These are phyloP conservation scores for Aspergillus terreus DNA, from an alignment of 2,329 filamentous ascomycete genomes.

Conservation along the genomic window DNA sequence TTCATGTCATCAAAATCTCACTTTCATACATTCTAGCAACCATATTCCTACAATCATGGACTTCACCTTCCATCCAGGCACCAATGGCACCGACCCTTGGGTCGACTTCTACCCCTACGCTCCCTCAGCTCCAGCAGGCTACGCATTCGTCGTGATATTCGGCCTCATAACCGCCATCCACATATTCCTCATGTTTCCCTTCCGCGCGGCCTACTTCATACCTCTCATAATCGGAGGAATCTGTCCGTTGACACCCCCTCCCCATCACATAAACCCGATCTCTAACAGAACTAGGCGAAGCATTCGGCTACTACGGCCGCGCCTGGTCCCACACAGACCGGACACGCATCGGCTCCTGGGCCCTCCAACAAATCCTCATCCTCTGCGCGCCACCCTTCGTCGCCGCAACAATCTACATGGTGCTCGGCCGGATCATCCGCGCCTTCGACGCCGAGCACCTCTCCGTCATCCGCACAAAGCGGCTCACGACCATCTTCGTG, in stretches of 20 bases:
- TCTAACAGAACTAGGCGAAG: slow-evolving; percentile 22
- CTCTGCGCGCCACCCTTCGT: slow-evolving; percentile 1
- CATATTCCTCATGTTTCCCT: slow-evolving; percentile 28
- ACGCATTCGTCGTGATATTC: slow-evolving; percentile 35
- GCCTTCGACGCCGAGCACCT: background rate
- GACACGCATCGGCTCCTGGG: slow-evolving; percentile 26
- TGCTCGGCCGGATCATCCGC: slow-evolving; percentile 15
- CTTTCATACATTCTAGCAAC: too few relatives aligned
- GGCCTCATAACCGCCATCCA: slow-evolving; percentile 28
- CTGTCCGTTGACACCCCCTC: slow-evolving; percentile 22
- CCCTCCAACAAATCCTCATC: slow-evolving; percentile 25
- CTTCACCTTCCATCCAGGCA: slow-evolving; percentile 27
- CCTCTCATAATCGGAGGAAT: slow-evolving; percentile 35
- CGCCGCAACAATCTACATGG: slow-evolving; percentile 23
- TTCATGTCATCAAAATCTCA: too few relatives aligned
- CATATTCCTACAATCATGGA: slow-evolving; percentile 19
- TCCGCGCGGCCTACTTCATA: slow-evolving; percentile 34
- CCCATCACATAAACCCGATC: background rate
- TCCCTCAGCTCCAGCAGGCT: slow-evolving; percentile 31
- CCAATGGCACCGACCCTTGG: slow-evolving; percentile 27
- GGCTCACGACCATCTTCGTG: slow-evolving; percentile 12
- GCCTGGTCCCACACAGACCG: slow-evolving; percentile 30
- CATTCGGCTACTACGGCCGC: slow-evolving; percentile 35
- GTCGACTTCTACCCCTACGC: slow-evolving; percentile 37
- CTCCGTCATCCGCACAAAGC: background rate